These are phyloP conservation scores for Neurospora terricola DNA, from an alignment of 495 filamentous ascomycete genomes.

Conservation along the genomic window DNA sequence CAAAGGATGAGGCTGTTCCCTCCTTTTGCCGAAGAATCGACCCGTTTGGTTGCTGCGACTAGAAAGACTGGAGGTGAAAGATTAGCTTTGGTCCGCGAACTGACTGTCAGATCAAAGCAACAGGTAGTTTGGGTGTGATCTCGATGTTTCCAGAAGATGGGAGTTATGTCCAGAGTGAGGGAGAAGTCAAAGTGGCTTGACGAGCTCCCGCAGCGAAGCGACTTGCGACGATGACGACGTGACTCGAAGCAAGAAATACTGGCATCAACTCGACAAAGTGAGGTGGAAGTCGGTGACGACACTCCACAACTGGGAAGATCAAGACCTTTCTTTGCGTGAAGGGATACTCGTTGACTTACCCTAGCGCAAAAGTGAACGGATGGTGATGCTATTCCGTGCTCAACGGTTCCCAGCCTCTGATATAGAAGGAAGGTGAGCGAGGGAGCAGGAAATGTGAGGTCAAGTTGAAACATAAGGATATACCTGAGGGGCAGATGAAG, in stretches of 20 bases:
- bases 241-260: background rate
- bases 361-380: background rate
- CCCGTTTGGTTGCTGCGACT: background rate
- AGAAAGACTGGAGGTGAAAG: background rate
- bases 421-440: background rate
- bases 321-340: background rate
- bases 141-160: background rate
- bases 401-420: background rate
- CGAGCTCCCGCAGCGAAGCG: background rate
- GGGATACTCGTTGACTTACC: background rate
- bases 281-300: background rate
- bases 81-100: background rate
- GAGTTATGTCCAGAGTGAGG: background rate
- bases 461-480: background rate
- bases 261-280: background rate
- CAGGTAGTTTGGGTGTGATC: background rate
- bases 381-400: background rate
- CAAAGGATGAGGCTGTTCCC: background rate
- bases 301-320: background rate
- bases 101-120: background rate
- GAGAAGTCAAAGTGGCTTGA: background rate
- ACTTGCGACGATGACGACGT: background rate
- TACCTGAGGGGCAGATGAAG: background rate
- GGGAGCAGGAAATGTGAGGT: background rate
- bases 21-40: background rate